Evolutionary conservation across 2,329 filamentous ascomycete genomes (phyloP), one percentile per base, ranked within the genome.

Genomic region (Camillea tinctor): DNA sequence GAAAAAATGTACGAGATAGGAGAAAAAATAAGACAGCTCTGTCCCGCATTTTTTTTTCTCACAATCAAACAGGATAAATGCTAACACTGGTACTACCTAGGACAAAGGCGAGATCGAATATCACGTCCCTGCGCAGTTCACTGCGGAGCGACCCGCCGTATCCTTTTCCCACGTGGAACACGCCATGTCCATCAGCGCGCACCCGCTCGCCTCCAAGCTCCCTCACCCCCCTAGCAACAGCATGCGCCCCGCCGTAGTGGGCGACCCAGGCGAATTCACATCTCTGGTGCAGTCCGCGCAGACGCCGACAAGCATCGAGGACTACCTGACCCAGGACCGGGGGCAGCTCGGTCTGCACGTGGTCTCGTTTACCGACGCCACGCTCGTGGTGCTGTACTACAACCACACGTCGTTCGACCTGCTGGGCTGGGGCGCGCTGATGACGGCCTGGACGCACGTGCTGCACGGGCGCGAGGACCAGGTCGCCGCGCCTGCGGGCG

Each of bases 321-420:
- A 80, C 59, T 80, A 75, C 60, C 57, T 79, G 0, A 62, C 64
- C 36, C 50, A 67, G 3, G 78, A 81, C 58, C 67, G 60, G 9
- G 79, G 79, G 0, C 72, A 77, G 59, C 64, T 82, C 0, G 73
- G 73, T 2, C 67, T 82, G 1, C 76, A 78, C 55, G 68, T 81
- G 26, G 73, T 76, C 0, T 73, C 75, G 0, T 81, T 82, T 63
- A 67, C 64, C 2, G 74, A 82, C 59, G 71, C 72, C 1, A 82
- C 80, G 0, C 64, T 80, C 0, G 66, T 82, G 1, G 71, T 71
- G 0, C 50, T 81, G 1, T 68, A 72, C 49, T 80, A 73, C 70
- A 69, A 74, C 2, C 80, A 82, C 61, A 72, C 74, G 0, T 60
- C 79, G 0, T 71, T 74, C 52, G 80, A 81, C 62, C 75, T 72